A percentile compares a stretch with the other conserved stretches of the same genome.
phyloP scores from a whole-genome alignment of 345 rosid species.

The Citropsis articulata region DNA sequence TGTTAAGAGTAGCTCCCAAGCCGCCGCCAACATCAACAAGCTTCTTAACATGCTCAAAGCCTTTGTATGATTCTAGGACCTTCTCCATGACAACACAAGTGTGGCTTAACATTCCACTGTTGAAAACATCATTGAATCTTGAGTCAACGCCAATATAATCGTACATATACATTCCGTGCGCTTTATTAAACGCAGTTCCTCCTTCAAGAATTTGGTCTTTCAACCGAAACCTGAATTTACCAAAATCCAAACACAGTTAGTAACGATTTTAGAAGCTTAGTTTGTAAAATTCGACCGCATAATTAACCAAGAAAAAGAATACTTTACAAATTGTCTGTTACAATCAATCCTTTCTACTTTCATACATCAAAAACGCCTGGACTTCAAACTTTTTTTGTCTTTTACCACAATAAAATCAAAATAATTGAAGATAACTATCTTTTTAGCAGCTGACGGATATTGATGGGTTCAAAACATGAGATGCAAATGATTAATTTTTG shows the following conservation, averaged over 20 bases:
- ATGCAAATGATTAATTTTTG: background rate
- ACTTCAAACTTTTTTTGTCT: no score
- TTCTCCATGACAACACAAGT: background rate
- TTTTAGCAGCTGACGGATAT: no score
- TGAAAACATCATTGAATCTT: background rate
- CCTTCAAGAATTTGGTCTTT: background rate
- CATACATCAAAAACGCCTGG: no score
- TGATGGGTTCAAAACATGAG: background rate
- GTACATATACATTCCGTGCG: background rate
- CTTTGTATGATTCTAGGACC: background rate
- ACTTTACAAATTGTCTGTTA: no score
- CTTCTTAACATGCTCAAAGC: background rate
- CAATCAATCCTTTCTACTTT: no score
- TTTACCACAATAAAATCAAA: no score
- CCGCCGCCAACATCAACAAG: slow-evolving; percentile 6
- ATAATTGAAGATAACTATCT: no score
- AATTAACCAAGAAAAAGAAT: no score
- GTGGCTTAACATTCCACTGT: background rate
- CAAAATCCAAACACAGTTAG: no score
- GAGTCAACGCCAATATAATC: background rate
- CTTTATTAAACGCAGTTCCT: background rate
- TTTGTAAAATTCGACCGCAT: no score
- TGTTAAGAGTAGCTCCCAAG: background rate
- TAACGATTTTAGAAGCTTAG: no score
- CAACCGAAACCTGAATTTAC: background rate